Evolutionary conservation across 2,329 filamentous ascomycete species (phyloP).

Genomic region (Westerdykella aurantiaca): DNA sequence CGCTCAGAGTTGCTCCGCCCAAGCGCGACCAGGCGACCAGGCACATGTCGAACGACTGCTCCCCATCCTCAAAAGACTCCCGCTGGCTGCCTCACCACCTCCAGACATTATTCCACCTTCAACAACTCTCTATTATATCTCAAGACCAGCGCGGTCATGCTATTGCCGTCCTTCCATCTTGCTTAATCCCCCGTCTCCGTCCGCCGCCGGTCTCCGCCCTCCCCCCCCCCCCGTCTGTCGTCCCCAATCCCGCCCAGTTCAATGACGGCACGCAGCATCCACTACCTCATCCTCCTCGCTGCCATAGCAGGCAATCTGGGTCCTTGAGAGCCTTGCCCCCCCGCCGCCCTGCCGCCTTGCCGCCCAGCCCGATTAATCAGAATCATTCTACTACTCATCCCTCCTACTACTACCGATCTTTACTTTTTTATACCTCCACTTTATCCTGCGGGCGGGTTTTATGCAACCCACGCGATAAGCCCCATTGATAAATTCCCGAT

Average conservation of each 20-base stretch:
- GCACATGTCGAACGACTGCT: slow-evolving; percentile 25
- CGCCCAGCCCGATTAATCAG: too few species aligned
- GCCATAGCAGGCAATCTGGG: slow-evolving; percentile 37
- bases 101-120: slow-evolving; percentile 7
- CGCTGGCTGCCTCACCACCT: slow-evolving; percentile 16
- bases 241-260: slow-evolving; percentile 17
- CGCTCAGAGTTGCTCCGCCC: too few species aligned
- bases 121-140: neutral
- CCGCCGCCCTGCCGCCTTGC: slow-evolving; percentile 4
- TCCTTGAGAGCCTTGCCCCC: slow-evolving; percentile 17
- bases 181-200: slow-evolving; percentile 11
- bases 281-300: slow-evolving; percentile 40
- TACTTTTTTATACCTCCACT: slow-evolving; percentile 17
- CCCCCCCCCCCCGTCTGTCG: slow-evolving; percentile 7
- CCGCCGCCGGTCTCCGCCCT: slow-evolving; percentile 7
- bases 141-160: slow-evolving; percentile 14
- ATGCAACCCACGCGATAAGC: slow-evolving; percentile 37
- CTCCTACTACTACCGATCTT: slow-evolving; percentile 6
- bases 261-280: slow-evolving; percentile 41
- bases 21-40: slow-evolving; percentile 8
- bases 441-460: slow-evolving; percentile 15
- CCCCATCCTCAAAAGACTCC: slow-evolving; percentile 28
- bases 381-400: too few species aligned
- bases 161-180: slow-evolving; percentile 13
- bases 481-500: slow-evolving; percentile 19